Evolutionary conservation across 2,329 filamentous ascomycete species (phyloP), one percentile per base, ranked within the genome.

Genomic region (Ustulina deusta): DNA sequence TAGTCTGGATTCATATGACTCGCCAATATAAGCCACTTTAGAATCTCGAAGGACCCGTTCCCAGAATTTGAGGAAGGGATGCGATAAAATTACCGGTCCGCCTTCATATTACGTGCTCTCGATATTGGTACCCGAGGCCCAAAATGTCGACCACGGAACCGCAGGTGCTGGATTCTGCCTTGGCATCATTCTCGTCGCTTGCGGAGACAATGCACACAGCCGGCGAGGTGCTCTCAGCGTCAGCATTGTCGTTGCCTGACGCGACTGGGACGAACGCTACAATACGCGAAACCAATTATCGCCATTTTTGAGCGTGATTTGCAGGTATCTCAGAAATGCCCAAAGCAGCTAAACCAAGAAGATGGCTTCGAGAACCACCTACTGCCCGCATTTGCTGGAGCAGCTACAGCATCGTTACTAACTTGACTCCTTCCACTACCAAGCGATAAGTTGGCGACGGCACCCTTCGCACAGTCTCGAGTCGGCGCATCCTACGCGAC

Each of bases 401-500:
- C 77, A 20, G 82, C 79, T 29, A 87, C 80, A 44, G 84, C 83
- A 22, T 73, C 71, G 79, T 88, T 87, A 71, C 87, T 78, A 49
- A 85, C 80, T 2, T 74, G 68, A 1, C 82, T 84, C 63, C 74
- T 78, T 20, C 73, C 61, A 0, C 83, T 84, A 6, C 85, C 85
- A 2, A 89, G 81, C 20, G 84, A 87, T 82, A 89, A 82, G 78
- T 82, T 85, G 65, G 86, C 81, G 34, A 87, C 85, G 13, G 84
- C 79, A 15, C 79, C 79, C 27, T 71, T 75, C 42, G 76, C 74
- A 20, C 81, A 83, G 22, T 56, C 38, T 27, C 78, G 78, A 3
- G 78, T 77, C 58, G 73, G 75, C 63, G 83, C 83, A 76, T 85
- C 79, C 67, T 80, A 77, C 48, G 79, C 80, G 22, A 83, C 83